Conservation (phyloP, 495 filamentous ascomycete species). For the Tuber aestivum region DNA sequence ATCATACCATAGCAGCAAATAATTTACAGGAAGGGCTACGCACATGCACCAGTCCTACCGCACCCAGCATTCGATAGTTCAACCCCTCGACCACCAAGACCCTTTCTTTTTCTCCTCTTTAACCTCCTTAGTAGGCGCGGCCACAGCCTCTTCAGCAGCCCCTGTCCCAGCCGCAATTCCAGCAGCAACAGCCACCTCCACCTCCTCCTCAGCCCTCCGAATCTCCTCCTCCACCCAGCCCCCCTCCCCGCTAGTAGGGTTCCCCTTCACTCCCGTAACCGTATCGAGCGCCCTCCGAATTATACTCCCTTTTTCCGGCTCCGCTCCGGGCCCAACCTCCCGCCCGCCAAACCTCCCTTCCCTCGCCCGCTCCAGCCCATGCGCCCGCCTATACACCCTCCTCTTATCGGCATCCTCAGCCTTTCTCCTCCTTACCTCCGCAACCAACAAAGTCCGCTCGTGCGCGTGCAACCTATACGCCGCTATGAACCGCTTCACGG, state of each 20-base stretch:
- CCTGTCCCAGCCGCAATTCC: constrained; percentile 5
- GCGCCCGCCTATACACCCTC: constrained; percentile 33
- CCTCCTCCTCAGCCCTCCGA: constrained; percentile 28
- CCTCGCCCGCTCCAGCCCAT: constrained; percentile 30
- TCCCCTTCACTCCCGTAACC: neutral
- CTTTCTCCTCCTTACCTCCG: constrained; percentile 30
- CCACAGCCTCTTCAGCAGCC: neutral
- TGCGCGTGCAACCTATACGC: constrained; percentile 40
- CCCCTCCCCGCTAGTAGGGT: neutral
- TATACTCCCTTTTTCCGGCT: constrained; percentile 2
- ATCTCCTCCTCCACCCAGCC: constrained; percentile 34
- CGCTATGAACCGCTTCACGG: constrained; percentile 6
- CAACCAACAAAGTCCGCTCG: constrained; percentile 27
- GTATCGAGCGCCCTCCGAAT: neutral
- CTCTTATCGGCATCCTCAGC: constrained; percentile 37
- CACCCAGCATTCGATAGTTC: neutral
- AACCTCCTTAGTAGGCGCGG: neutral
- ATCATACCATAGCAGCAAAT: neutral
- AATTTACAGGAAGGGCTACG: neutral
- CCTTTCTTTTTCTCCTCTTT: constrained; percentile 14
- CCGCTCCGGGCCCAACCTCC: constrained; percentile 15
- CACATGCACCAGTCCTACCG: neutral
- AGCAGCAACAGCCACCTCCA: neutral
- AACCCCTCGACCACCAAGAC: constrained; percentile 20
- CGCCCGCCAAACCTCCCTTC: constrained; percentile 34